Base-by-base conservation (phyloP, 805 yeast species). In the Lachancea cidri region DNA sequence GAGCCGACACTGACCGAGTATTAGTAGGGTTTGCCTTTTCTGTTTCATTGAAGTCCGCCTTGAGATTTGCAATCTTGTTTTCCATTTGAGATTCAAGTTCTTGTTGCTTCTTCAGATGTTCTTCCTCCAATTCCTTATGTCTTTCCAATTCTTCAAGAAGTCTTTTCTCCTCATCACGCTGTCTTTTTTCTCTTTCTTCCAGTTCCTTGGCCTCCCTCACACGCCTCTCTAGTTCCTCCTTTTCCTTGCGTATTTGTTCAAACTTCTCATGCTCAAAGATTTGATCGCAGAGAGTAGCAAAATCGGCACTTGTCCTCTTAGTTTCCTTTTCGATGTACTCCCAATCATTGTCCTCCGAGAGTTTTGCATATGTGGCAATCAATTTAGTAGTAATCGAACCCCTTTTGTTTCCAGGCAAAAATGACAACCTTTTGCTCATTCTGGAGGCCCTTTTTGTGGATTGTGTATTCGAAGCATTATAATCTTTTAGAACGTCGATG, bases 261-360 rank as follows among this genome's bases (percentile, higher is more conserved):
- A 72, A 77, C 49, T 72, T 74, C 54, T 81, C 88, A 59, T 81
- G 83, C 52, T 77, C 83, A 68, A 83, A 83, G 43, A 83, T 77
- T 60, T 77, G 79, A 64, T 83, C 91, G 67, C 87, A 81, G 33
- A 83, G 66, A 2, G 83, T 74, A 9, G 88, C 93, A 67, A 83
- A 83, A 47, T 83, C 84, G 13, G 86, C 79, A 29, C 86, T 79
- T 2, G 89, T 81, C 61, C 93, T 72, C 62, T 76, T 81, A 4
- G 87, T 80, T 57, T 79, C 86, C 53, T 75, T 78, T 52, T 81
- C 85, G 61, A 82, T 74, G 51, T 75, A 75, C 52, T 79, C 83
- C 79, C 86, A 77, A 45, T 78, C 83, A 32, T 74, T 70, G 41
- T 69, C 72, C 43, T 79, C 82, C 3, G 86, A 72, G 45, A 83